Percentiles rank a stretch among this genome's conserved stretches.
phyloP scores from a whole-genome alignment of 768 basidiomycete genomes.

The Tricholoma sp. region DNA sequence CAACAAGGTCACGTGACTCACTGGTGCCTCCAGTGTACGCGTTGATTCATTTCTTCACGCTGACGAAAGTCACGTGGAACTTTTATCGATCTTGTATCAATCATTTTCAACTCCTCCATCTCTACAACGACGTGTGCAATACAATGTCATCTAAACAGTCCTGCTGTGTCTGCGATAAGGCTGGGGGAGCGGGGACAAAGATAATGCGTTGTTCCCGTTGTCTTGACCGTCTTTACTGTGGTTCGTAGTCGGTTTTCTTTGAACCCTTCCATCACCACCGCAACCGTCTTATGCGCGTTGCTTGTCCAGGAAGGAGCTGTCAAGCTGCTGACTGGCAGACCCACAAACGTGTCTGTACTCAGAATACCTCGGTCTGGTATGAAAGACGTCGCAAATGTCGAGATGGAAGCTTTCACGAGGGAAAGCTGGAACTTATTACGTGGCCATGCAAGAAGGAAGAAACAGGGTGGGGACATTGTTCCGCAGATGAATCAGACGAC shows the following conservation, averaged over 20 bases:
- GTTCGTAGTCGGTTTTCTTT: background rate
- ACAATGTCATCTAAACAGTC: background rate
- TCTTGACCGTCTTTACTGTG: conserved; percentile 10
- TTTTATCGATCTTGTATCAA: too few relatives aligned
- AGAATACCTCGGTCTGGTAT: conserved; percentile 21
- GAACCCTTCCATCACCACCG: background rate
- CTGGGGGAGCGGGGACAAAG: background rate
- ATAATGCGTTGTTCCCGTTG: conserved; percentile 10
- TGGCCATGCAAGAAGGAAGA: conserved; percentile 24
- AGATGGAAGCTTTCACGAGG: conserved; percentile 28
- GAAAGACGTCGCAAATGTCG: conserved; percentile 26
- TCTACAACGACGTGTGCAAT: too few relatives aligned
- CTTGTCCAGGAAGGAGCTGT: conserved; percentile 17
- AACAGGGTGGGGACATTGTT: conserved; percentile 26
- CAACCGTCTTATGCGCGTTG: background rate
- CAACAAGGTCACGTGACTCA: too few relatives aligned
- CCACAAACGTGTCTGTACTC: conserved; percentile 24
- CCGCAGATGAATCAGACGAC: conserved; percentile 23
- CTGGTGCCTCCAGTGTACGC: too few relatives aligned
- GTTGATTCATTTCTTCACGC: too few relatives aligned
- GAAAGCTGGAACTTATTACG: conserved; percentile 32
- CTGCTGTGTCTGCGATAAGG: conserved; percentile 9
- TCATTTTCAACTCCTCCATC: too few relatives aligned
- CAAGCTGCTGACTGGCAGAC: conserved; percentile 26
- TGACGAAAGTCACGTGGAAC: too few relatives aligned